Conservation (phyloP, 352 stramenopile species). For the Pythium angustatum region DNA sequence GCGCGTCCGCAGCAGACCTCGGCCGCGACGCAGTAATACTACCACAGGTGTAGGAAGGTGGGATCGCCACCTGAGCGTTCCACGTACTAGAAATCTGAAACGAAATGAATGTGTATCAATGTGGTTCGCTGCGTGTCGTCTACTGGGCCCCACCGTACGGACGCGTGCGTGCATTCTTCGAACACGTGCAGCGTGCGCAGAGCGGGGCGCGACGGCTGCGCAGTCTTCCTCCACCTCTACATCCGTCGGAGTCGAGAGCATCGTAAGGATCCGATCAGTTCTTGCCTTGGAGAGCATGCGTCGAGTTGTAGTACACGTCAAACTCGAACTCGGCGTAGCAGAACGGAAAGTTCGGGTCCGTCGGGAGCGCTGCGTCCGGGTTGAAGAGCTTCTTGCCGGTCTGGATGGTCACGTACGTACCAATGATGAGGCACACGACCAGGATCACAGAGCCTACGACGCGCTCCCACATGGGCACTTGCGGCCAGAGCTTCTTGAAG, state of each 20-base stretch:
- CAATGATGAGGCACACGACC: constrained; percentile 40
- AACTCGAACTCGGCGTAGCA: constrained; percentile 34
- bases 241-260: too few species aligned
- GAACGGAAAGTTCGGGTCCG: constrained; percentile 58
- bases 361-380: constrained; percentile 2
- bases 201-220: background rate
- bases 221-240: too few species aligned
- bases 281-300: constrained; percentile 5
- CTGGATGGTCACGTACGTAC: constrained; percentile 39
- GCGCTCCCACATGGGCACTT: constrained; percentile 26
- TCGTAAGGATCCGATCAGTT: too few species aligned
- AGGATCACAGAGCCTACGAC: constrained; percentile 43
- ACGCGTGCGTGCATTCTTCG: background rate
- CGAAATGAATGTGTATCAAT: background rate
- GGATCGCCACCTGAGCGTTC: background rate
- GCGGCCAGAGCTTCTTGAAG: constrained; percentile 62
- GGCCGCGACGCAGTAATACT: background rate
- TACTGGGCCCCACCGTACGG: background rate
- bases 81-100: background rate
- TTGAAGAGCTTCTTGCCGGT: constrained; percentile 56
- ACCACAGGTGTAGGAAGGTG: background rate
- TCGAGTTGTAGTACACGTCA: constrained; percentile 27
- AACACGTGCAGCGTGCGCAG: too few species aligned
- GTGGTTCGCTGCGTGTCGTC: background rate
- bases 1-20: too few species aligned